Evolutionary conservation across 2,329 filamentous ascomycete genomes (phyloP).

Genomic region (Grosmannia serpens): DNA sequence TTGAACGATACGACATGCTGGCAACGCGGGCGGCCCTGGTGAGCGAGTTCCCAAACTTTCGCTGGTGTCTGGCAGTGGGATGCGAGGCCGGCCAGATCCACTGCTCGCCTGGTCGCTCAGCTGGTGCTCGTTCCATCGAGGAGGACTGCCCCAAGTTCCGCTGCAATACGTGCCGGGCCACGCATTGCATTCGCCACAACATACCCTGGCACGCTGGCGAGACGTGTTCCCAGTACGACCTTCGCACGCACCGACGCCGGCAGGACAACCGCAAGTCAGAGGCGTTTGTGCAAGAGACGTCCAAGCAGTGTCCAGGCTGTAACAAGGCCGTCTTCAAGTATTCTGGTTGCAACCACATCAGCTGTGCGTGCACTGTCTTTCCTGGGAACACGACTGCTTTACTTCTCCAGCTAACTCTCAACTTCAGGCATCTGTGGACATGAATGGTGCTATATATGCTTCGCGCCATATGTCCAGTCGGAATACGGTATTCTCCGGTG

Average conservation of each 20-base stretch:
- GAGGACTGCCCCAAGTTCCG: slow-evolving; percentile 19
- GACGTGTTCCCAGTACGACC: slow-evolving; percentile 25
- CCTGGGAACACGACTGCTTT: not conserved
- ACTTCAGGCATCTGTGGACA: slow-evolving; percentile 22
- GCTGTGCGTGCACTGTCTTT: slow-evolving; percentile 19
- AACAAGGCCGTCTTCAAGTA: slow-evolving; percentile 23
- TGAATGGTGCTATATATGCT: slow-evolving; percentile 29
- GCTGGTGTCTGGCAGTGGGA: slow-evolving; percentile 24
- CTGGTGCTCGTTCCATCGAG: not conserved
- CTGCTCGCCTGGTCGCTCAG: not conserved
- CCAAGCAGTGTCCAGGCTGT: slow-evolving; percentile 25
- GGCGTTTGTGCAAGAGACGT: slow-evolving; percentile 19
- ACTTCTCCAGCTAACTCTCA: not conserved
- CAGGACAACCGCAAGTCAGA: slow-evolving; percentile 23
- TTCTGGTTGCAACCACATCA: slow-evolving; percentile 28
- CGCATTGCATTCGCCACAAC: slow-evolving; percentile 23
- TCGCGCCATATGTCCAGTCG: slow-evolving; percentile 18
- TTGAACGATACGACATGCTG: slow-evolving; percentile 24
- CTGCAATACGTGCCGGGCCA: slow-evolving; percentile 21
- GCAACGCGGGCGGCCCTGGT: slow-evolving; percentile 20
- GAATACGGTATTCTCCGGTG: slow-evolving; percentile 19
- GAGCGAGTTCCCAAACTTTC: slow-evolving; percentile 19
- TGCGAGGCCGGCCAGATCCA: slow-evolving; percentile 28
- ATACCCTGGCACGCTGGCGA: slow-evolving; percentile 25
- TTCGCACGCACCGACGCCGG: slow-evolving; percentile 16